Conservation (phyloP, 768 basidiomycete genomes). For the Serendipita sp. region DNA sequence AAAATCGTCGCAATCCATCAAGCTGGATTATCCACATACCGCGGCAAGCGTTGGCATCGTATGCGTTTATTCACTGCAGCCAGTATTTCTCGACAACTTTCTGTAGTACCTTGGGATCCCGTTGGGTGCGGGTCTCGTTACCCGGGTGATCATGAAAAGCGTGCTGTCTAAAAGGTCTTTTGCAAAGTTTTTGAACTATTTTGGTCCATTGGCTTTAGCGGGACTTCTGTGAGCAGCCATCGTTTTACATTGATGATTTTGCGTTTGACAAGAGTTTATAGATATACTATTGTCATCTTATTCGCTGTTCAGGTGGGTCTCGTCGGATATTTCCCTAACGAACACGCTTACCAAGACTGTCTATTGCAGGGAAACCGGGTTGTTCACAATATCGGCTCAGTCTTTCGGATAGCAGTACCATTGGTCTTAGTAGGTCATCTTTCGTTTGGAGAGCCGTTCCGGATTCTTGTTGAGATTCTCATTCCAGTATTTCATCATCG, state of each 20-base stretch:
- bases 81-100: neutral
- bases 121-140: conserved; percentile 50
- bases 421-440: conserved; percentile 18
- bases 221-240: conserved; percentile 35
- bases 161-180: conserved; percentile 33
- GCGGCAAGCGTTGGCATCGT: conserved; percentile 58
- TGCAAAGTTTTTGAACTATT: conserved; percentile 45
- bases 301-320: conserved; percentile 40
- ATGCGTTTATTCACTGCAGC: conserved; percentile 18
- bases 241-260: too few species aligned
- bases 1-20: conserved; percentile 20
- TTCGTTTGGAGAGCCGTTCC: too few species aligned
- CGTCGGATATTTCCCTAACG: too few species aligned
- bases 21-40: conserved; percentile 39
- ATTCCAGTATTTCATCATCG: conserved; percentile 46
- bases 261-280: neutral
- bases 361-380: conserved; percentile 38
- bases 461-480: neutral
- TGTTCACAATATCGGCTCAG: conserved; percentile 52
- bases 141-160: conserved; percentile 37
- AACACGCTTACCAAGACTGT: too few species aligned
- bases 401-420: conserved; percentile 70
- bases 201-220: conserved; percentile 51
- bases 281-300: conserved; percentile 59
- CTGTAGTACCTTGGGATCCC: conserved; percentile 70